Base-by-base conservation (phyloP, 1,284 basidiomycete species). In the Laetiporus sulphureus region DNA sequence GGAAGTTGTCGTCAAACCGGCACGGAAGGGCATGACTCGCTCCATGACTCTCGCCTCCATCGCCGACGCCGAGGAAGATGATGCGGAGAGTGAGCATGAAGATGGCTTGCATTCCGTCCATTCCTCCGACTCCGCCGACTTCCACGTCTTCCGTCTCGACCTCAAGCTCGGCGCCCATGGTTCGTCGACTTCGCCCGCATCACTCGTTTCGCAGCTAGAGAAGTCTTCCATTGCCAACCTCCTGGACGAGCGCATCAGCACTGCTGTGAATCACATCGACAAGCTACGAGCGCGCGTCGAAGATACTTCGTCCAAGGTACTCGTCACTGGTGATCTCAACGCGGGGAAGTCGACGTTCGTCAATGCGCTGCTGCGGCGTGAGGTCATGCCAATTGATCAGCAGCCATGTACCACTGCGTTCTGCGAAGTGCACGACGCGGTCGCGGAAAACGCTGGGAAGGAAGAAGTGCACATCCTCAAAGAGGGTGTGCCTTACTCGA, bases 321-420 rank as follows among this genome's bases (percentile, higher is more conserved):
- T 99, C 48, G 91, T 99, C 47, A 99, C 96, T n/a, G 96, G 96
- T 51, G 96, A 99, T 63, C 75, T 99, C 46, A 99, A 99, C 61
- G 90, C 96, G 23, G 96, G 96, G 56, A 99, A 99, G 67, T 97
- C 93, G 24, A 99, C 96, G 0, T 89, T 99, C 58, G 91, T 99
- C 62, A 99, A 99, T 57, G 90, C 94, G 1, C 71, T 99, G 25
- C 75, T 97, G 5, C 73, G 91, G 41, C 80, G 87, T 33, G 85
- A 88, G 61, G 82, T 97, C 39, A 92, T 99, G 85, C 94, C 96
- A 3, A 85, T 93, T 46, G 96, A 99, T 63, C 93, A 99, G 63
- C 96, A 99, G 61, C 96, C 96, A 3, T 91, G 94, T 65, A 99
- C 96, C 0, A 93, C 92, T 18, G 83, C 94, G 27, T 99, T 99